A percentile compares a stretch with the other conserved stretches of the same genome.
Evolutionary conservation across 192 early-diverging fungal genomes (phyloP).

Genomic region (Rhizophagus clarus): DNA sequence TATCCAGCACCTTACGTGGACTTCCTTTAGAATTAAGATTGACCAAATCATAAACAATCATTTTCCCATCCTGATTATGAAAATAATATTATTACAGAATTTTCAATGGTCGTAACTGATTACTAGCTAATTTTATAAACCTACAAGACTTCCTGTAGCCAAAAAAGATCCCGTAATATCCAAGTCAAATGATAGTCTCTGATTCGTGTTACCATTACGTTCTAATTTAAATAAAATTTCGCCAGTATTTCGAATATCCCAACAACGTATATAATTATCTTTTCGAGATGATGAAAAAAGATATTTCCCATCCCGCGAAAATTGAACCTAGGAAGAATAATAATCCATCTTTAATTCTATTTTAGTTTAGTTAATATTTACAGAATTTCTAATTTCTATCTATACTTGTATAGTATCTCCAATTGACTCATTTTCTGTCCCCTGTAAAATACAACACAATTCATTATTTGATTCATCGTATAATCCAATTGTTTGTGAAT

Average conservation of each 20-base stretch:
- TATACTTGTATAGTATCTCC: constrained; percentile 56
- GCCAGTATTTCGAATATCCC: constrained; percentile 81
- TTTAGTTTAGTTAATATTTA: neutral
- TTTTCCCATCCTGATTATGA: constrained; percentile 39
- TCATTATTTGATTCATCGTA: constrained; percentile 60
- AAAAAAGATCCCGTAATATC: constrained; percentile 62
- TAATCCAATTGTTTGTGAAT: constrained; percentile 66
- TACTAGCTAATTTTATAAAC: neutral
- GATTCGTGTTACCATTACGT: constrained; percentile 65
- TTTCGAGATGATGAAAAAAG: constrained; percentile 72
- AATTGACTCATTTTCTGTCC: constrained; percentile 38
- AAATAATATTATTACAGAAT: neutral
- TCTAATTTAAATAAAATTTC: constrained; percentile 54
- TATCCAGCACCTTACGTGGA: constrained; percentile 24
- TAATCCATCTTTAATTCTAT: neutral
- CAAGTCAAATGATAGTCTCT: constrained; percentile 73
- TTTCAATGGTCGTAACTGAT: neutral
- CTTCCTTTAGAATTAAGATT: constrained; percentile 29
- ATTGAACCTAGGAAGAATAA: constrained; percentile 53
- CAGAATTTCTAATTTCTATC: neutral
- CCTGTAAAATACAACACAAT: constrained; percentile 50
- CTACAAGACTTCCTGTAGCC: constrained; percentile 61
- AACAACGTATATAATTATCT: constrained; percentile 61
- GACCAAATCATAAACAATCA: constrained; percentile 44
- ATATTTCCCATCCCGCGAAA: constrained; percentile 65